These are phyloP conservation scores for Phalaenopsis hybrid DNA, from an alignment of 116 monocot genomes.

Conservation along the genomic window DNA sequence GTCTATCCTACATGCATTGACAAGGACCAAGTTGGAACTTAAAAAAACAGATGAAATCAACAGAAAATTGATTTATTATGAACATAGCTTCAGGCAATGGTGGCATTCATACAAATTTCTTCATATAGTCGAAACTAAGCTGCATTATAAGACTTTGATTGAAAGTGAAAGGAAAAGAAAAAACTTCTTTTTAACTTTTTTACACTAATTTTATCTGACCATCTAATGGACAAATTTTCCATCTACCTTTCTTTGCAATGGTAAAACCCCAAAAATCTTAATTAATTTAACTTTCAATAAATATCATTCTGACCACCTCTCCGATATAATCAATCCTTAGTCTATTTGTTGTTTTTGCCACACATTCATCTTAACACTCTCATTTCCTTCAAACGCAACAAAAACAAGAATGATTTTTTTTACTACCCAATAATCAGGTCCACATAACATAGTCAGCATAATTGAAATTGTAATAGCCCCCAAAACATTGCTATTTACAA, in stretches of 20 bases:
- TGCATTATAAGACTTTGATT: too few relatives aligned
- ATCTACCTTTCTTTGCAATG: not conserved
- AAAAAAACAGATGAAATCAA: not conserved
- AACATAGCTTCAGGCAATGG: not conserved
- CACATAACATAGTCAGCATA: too few relatives aligned
- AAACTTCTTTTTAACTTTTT: not conserved
- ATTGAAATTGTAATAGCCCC: too few relatives aligned
- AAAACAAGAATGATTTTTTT: too few relatives aligned
- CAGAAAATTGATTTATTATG: not conserved
- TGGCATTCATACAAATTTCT: not conserved
- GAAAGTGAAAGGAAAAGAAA: not conserved
- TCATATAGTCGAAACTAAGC: not conserved
- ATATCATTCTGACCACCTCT: not conserved
- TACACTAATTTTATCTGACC: too few relatives aligned
- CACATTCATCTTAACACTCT: too few relatives aligned
- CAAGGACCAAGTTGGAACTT: not conserved
- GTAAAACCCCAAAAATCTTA: not conserved
- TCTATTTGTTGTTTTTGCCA: too few relatives aligned
- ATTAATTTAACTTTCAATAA: not conserved
- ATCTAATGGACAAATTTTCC: too few relatives aligned
- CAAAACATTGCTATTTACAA: too few relatives aligned
- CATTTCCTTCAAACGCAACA: too few relatives aligned
- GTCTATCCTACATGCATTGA: constrained; percentile 47
- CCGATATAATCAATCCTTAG: too few relatives aligned
- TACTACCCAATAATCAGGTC: too few relatives aligned